Evolutionary conservation across 768 basidiomycete genomes (phyloP).

Genomic region (Tulasnella sp.): DNA sequence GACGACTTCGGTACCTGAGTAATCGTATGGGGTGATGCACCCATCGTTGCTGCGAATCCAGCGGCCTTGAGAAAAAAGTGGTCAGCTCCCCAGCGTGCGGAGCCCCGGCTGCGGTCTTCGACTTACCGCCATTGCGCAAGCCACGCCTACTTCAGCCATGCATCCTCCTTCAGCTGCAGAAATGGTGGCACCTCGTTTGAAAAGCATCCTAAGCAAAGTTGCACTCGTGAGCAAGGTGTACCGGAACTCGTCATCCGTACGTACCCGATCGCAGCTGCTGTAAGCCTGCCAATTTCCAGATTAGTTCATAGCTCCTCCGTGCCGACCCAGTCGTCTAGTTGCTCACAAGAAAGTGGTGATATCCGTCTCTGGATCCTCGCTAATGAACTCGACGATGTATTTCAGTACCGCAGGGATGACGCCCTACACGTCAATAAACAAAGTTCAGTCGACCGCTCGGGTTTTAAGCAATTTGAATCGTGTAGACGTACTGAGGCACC

Average conservation of each 20-base stretch:
- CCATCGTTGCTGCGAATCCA: conserved; percentile 33
- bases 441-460: neutral
- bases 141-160: conserved; percentile 96
- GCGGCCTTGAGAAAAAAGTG: conserved; percentile 29
- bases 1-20: conserved; percentile 12
- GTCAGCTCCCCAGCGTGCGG: neutral
- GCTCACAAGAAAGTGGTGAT: conserved; percentile 85
- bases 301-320: neutral
- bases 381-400: conserved; percentile 89
- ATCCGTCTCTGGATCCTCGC: conserved; percentile 86
- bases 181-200: conserved; percentile 96
- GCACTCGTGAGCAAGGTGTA: neutral
- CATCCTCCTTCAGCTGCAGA: conserved; percentile 88
- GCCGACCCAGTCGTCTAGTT: neutral
- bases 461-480: neutral
- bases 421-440: conserved; percentile 47
- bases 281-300: conserved; percentile 19
- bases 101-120: neutral
- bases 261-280: conserved; percentile 19
- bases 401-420: conserved; percentile 86
- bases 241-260: neutral
- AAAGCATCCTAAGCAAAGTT: conserved; percentile 68
- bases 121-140: conserved; percentile 91
- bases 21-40: conserved; percentile 33
- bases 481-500: conserved; percentile 14